Base-by-base conservation (phyloP, 2,329 filamentous ascomycete species). In the Phyllosticta citrichinensis region DNA sequence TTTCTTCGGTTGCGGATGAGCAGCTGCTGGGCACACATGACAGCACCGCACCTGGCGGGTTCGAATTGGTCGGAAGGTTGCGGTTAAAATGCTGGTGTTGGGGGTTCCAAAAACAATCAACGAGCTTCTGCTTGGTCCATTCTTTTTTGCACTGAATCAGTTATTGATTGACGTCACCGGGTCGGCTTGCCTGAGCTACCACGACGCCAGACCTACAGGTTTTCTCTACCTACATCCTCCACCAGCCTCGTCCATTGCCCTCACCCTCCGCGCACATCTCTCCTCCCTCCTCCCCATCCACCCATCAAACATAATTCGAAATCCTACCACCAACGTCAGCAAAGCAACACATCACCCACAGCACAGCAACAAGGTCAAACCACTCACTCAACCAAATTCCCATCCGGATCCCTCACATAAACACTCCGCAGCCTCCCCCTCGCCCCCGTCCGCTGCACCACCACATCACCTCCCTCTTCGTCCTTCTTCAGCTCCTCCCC, bases 371-470 rank as follows among this genome's bases (percentile, higher is more conserved):
- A 40, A 12, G 17, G n/a, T 6, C 17, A 8, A 47, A 47, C 14
- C 17, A 74, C 81, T 68, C 66, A 86, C 83, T 86, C 83, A 51
- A 86, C 78, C 64, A 86, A 65, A 68, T 85, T 86, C 5, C 79
- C 81, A 70, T 86, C 84, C 2, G 82, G 82, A 70, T 86, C 83
- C 47, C 83, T 73, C 57, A 83, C 77, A 70, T 86, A 86, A 2
- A 86, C 74, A 68, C 83, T 86, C 58, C 76, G 73, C 53, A 87
- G 71, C 61, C 72, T 77, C 0, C 83, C 82, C 58, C 74, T 72
- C 0, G 84, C 83, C 1, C 84, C 84, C 40, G 0, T n/a, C 14
- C 40, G 12, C 14, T 47, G 12, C 40, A 47, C 14, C 40, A 47
- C 40, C 40, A 47, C 40, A 30, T 30, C 33, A 5, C 33, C 33